Evolutionary conservation across 1,284 basidiomycete species (phyloP).

Genomic region (Austroboletus olivaceoglutinosus): DNA sequence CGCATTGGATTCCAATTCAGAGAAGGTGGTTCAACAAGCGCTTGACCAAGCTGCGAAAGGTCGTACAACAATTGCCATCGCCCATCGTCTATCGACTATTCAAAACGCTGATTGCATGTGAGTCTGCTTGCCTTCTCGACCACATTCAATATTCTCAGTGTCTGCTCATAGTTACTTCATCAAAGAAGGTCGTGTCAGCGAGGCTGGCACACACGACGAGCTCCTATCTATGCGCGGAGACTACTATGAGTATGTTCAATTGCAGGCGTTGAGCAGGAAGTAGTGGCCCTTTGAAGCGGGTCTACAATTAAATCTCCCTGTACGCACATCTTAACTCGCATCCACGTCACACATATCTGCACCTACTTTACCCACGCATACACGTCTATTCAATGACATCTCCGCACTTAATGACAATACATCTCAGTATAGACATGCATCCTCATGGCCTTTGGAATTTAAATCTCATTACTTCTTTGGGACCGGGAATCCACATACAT

Average conservation of each 20-base stretch:
- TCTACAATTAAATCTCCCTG: neutral
- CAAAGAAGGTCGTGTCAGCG: constrained; percentile 85
- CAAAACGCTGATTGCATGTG: constrained; percentile 93
- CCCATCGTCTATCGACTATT: constrained; percentile 91
- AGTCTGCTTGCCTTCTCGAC: constrained; percentile 30
- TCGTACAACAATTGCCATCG: constrained; percentile 89
- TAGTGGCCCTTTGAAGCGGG: constrained; percentile 14
- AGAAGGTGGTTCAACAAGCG: constrained; percentile 93
- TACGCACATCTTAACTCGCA: neutral
- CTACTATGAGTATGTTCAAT: constrained; percentile 86
- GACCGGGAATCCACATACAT: too few relatives aligned
- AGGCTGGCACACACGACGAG: constrained; percentile 87
- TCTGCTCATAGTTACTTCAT: constrained; percentile 72
- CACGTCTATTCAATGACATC: too few relatives aligned
- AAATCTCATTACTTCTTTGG: too few relatives aligned
- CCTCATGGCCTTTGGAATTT: too few relatives aligned
- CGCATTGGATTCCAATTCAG: constrained; percentile 90
- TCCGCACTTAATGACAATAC: too few relatives aligned
- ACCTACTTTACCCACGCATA: too few relatives aligned
- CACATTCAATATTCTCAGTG: constrained; percentile 13
- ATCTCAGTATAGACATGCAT: too few relatives aligned
- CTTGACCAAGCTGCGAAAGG: constrained; percentile 90
- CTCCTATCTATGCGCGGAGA: constrained; percentile 70
- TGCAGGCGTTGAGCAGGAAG: constrained; percentile 67
- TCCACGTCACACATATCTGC: neutral